Evolutionary conservation across 2,329 filamentous ascomycete genomes (phyloP), one percentile per base, ranked within the genome.

Genomic region (Venturia carpophila): DNA sequence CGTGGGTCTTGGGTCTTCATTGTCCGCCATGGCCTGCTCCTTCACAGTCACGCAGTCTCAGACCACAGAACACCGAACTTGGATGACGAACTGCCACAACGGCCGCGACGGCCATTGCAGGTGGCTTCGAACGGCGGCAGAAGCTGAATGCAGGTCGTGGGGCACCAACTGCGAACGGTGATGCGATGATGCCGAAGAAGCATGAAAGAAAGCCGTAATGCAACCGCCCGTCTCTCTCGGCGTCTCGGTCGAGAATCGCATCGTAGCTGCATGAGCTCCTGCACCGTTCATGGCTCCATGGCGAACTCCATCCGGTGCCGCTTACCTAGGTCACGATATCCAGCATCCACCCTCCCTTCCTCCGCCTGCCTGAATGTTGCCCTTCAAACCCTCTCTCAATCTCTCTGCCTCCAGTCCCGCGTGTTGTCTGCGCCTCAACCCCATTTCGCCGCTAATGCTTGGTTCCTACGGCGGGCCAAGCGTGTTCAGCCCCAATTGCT

Each of bases 391-490:
- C 43, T 17, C 5, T 47, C 43, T 6, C 21, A n/a, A 6, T 19
- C 45, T 19, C 7, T 24, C 45, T 52, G 6, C 45, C 7, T 24
- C 45, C 24, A 7, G 27, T 52, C 49, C 30, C 49, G 30, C 13
- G 49, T 55, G n/a, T 17, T 34, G 49, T 37, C 52, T 56, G 52
- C 52, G 52, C 52, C 52, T 58, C 52, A 21, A 58, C 37, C 37
- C 10, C 37, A 58, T 58, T 58, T 37, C 27, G 52, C 30, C 17
- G 52, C 52, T 27, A 58, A 37, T 58, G 52, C 52, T 58, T 37
- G 27, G 27, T 0, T 58, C 19, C 52, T 37, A 52, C 47, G 47
- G 27, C 47, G 27, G 47, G 47, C 47, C 47, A 27, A 52, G 21
- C 47, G n/a, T 52, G 47, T 52, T 47, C n/a, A 24, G 45, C 45